A percentile compares a stretch with the other conserved stretches of the same genome.
Evolutionary conservation across 2,329 filamentous ascomycete genomes (phyloP).

Genomic region (Lachnellula hyalina): DNA sequence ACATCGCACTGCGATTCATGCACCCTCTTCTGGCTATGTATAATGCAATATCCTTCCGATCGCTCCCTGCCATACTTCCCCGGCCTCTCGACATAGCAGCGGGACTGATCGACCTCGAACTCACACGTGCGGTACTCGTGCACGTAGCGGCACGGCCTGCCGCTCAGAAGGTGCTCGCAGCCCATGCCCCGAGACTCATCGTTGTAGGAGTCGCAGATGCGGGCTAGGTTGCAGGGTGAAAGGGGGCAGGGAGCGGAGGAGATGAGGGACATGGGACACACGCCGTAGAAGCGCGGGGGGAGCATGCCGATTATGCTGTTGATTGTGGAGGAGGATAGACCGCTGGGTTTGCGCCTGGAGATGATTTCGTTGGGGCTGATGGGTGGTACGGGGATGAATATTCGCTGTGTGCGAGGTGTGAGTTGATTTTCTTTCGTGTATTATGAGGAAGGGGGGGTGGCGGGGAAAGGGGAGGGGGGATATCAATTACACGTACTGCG

Average conservation of each 20-base stretch:
- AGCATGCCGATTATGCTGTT: not conserved
- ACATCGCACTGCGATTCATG: not conserved
- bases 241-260: not conserved
- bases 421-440: not conserved
- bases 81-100: not conserved
- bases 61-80: not conserved
- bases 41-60: not conserved
- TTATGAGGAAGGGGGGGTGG: not conserved
- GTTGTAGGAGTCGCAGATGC: conserved; percentile 9
- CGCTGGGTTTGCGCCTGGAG: not conserved
- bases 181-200: not conserved
- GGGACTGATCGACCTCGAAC: not conserved
- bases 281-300: conserved; percentile 5
- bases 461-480: not conserved
- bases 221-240: conserved; percentile 1
- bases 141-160: not conserved
- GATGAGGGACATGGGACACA: conserved; percentile 13
- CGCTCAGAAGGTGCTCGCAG: not conserved
- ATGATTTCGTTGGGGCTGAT: not conserved
- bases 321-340: not conserved
- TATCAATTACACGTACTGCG: not conserved
- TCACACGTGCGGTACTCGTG: conserved; percentile 8
- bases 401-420: not conserved
- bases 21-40: not conserved
- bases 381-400: not conserved